Evolutionary conservation across 2,329 filamentous ascomycete species (phyloP).

Genomic region (Scorias spongiosa): DNA sequence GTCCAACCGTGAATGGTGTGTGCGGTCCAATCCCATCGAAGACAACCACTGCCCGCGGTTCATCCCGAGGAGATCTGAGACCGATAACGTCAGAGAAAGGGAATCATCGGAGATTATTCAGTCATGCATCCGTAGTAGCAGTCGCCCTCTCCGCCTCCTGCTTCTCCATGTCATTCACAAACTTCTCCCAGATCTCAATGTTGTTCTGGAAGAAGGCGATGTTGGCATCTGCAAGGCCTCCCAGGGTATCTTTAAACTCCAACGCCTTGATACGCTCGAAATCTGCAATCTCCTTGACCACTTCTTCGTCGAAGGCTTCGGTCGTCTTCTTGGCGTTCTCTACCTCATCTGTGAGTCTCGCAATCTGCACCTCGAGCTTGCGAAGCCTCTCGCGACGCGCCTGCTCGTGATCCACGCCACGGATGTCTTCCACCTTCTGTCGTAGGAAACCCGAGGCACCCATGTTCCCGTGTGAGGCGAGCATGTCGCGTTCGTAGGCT

Average conservation of each 20-base stretch:
- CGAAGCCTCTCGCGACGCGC: conserved; percentile 71
- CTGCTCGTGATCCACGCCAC: conserved; percentile 92
- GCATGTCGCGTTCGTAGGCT: conserved; percentile 67
- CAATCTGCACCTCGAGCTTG: conserved; percentile 83
- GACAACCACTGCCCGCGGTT: too few species aligned
- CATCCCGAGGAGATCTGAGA: too few species aligned
- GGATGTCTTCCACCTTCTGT: conserved; percentile 89
- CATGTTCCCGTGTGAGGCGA: conserved; percentile 49
- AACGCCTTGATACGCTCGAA: conserved; percentile 94
- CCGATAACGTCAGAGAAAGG: too few species aligned
- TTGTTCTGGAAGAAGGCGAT: conserved; percentile 72
- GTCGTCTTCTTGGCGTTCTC: conserved; percentile 74
- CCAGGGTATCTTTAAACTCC: conserved; percentile 80
- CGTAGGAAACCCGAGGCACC: conserved; percentile 78
- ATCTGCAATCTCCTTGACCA: conserved; percentile 79
- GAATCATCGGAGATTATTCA: too few species aligned
- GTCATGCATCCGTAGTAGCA: too few species aligned
- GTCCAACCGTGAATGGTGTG: too few species aligned
- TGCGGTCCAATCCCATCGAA: too few species aligned
- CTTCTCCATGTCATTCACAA: conserved; percentile 69
- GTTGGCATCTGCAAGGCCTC: conserved; percentile 69
- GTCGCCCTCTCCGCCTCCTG: conserved; percentile 7
- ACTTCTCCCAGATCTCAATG: conserved; percentile 73
- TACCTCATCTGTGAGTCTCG: conserved; percentile 77
- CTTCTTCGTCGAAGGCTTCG: conserved; percentile 91